Conservation (phyloP, 2,329 filamentous ascomycete species). For the Leptographium radiaticola region DNA sequence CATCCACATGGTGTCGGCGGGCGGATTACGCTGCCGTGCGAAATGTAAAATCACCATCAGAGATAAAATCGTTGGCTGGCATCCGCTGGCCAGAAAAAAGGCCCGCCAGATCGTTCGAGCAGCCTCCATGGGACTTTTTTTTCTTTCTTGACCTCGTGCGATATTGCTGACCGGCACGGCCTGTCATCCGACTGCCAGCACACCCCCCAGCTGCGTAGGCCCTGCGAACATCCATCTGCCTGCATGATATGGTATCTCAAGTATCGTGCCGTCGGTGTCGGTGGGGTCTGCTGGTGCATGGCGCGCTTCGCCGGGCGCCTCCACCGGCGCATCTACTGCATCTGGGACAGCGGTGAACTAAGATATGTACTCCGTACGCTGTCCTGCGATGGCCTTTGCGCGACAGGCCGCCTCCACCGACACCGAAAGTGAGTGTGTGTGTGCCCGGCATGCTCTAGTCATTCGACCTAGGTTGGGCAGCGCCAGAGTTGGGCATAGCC, state of each 20-base stretch:
- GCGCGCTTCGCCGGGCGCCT: background rate
- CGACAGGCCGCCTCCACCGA: too few species aligned
- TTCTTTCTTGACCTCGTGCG: background rate
- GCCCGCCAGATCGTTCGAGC: background rate
- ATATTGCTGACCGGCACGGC: too few species aligned
- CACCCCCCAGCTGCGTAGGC: background rate
- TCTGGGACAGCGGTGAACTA: background rate
- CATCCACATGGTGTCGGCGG: background rate
- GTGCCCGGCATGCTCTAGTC: background rate
- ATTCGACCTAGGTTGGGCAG: background rate
- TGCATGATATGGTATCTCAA: background rate
- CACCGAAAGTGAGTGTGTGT: too few species aligned
- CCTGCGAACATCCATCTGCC: background rate
- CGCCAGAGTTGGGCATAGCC: background rate
- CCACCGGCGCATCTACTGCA: background rate
- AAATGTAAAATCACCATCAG: background rate
- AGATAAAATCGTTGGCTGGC: background rate
- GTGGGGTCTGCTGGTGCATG: background rate
- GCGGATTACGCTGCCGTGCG: background rate
- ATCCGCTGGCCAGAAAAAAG: too few species aligned
- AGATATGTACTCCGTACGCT: too few species aligned
- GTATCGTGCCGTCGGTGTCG: background rate
- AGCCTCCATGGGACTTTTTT: background rate
- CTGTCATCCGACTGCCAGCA: too few species aligned
- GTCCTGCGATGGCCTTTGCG: too few species aligned